Evolutionary conservation across 129 eudicot genomes (phyloP), one percentile per base, ranked within the genome.

Genomic region (Kitagawia praeruptora): DNA sequence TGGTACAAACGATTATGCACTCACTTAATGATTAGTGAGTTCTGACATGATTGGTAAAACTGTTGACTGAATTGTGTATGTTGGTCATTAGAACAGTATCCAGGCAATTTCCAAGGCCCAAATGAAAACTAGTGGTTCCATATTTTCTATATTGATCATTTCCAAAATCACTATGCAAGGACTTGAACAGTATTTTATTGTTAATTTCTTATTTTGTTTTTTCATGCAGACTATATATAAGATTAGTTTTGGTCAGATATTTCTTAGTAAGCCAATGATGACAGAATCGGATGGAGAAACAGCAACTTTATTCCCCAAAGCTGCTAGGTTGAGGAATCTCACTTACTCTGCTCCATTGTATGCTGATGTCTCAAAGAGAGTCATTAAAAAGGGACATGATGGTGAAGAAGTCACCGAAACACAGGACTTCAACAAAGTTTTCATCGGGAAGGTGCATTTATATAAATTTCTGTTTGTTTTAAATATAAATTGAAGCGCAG

Each of bases 281-380:
- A 95, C 98, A 39, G 97, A 94, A 61, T 92, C 98, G 19, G 97
- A 94, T 77, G 98, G 98, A 83, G 98, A 92, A 83, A 95, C 97
- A 11, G 96, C 93, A 18, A 87, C 98, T 15, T 85, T 95, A 80
- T 92, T 89, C 75, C 98, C 98, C 18, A 95, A 95, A 81, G 97
- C 97, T 70, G 98, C 98, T 78, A 88, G 98, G 87, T 79, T 95
- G 31, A 92, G 98, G 76, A 95, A 95, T 74, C 83, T 95, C 18
- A 95, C 98, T 4, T 95, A 95, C 82, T 95, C 98, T n/a, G 93
- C 98, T 42, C 98, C 98, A 54, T 86, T 95, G 78, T 92, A 95
- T 78, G 98, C 92, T 9, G 98, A 92, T 79, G 96, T 95, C 28
- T 76, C 88, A 6, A 95, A 91, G 83, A 89, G 87, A 81, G 98